Percentiles rank a stretch among this genome's conserved stretches.
phyloP scores from a whole-genome alignment of 2,329 filamentous ascomycete species.

The Arthrobotrys megalospora region DNA sequence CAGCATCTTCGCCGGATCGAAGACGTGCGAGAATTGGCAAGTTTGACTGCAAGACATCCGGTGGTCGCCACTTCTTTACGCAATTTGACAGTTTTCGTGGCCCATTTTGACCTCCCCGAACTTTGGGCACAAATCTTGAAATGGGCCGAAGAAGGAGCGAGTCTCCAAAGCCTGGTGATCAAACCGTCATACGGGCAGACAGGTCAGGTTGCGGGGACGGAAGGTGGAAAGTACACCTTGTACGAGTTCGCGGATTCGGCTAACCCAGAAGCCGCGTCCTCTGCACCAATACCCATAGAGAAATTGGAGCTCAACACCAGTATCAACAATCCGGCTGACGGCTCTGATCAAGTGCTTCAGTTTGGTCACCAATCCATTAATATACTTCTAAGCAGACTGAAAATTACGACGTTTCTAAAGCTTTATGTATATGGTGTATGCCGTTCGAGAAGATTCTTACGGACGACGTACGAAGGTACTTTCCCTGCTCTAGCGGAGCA shows the following conservation, averaged over 20 bases:
- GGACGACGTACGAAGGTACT: constrained; percentile 42
- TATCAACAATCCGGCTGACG: constrained; percentile 20
- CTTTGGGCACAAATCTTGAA: constrained; percentile 35
- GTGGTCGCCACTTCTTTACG: constrained; percentile 37
- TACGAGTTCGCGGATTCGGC: constrained; percentile 36
- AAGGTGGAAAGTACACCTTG: constrained; percentile 43
- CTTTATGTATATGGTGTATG: constrained; percentile 24
- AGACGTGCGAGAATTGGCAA: constrained; percentile 37
- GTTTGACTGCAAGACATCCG: constrained; percentile 34
- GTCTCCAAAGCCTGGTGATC: constrained; percentile 39
- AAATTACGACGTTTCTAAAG: constrained; percentile 23
- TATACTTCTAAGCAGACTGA: constrained; percentile 36
- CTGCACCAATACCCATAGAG: constrained; percentile 33
- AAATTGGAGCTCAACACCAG: constrained; percentile 41
- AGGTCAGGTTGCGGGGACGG: constrained; percentile 28
- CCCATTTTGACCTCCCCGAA: constrained; percentile 29
- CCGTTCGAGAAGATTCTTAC: constrained; percentile 43
- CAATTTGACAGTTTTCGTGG: constrained; percentile 33
- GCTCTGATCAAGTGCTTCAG: constrained; percentile 35
- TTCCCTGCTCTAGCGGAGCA: constrained; percentile 18
- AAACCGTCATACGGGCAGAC: constrained; percentile 27
- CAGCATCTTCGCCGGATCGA: constrained; percentile 35
- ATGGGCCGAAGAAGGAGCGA: constrained; percentile 48
- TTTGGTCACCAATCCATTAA: constrained; percentile 38
- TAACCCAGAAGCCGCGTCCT: constrained; percentile 18